Percentiles rank a stretch among this genome's conserved stretches.
Evolutionary conservation across 768 basidiomycete species (phyloP).

Genomic region (Piloderma croceum): DNA sequence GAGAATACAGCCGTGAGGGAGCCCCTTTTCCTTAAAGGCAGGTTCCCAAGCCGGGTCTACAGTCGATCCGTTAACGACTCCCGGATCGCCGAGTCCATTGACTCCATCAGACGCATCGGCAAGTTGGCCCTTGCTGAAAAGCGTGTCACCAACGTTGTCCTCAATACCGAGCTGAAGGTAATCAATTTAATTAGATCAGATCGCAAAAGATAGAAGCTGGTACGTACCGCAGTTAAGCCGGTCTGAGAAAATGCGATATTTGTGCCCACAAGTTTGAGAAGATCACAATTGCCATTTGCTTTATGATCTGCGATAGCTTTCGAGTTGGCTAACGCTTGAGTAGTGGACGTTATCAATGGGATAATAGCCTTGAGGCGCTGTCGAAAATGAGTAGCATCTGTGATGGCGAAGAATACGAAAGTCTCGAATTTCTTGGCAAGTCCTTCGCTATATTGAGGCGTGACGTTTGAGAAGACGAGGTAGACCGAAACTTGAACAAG

Average conservation of each 20-base stretch:
- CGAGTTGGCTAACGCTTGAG: too few species aligned
- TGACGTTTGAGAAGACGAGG: too few species aligned
- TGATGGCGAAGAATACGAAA: neutral
- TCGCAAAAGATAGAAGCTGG: neutral
- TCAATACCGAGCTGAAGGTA: slow-evolving; percentile 33
- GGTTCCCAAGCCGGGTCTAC: slow-evolving; percentile 44
- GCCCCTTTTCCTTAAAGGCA: slow-evolving; percentile 34
- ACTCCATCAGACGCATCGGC: too few species aligned
- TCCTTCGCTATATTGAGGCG: too few species aligned
- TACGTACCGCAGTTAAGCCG: too few species aligned
- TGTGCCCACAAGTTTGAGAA: too few species aligned
- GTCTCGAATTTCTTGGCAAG: neutral
- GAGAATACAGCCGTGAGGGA: slow-evolving; percentile 48
- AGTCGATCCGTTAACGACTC: too few species aligned
- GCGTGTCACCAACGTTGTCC: slow-evolving; percentile 27
- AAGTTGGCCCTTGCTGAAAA: slow-evolving; percentile 39
- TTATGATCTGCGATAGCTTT: too few species aligned
- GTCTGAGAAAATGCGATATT: too few species aligned
- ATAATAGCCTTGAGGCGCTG: neutral
- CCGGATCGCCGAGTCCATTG: slow-evolving; percentile 34
- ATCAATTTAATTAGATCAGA: neutral
- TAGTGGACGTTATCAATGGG: neutral
- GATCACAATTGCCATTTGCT: too few species aligned
- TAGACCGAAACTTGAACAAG: too few species aligned
- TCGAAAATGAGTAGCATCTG: neutral